Evolutionary conservation across 2,329 filamentous ascomycete genomes (phyloP).

Genomic region (Zarea fungicola): DNA sequence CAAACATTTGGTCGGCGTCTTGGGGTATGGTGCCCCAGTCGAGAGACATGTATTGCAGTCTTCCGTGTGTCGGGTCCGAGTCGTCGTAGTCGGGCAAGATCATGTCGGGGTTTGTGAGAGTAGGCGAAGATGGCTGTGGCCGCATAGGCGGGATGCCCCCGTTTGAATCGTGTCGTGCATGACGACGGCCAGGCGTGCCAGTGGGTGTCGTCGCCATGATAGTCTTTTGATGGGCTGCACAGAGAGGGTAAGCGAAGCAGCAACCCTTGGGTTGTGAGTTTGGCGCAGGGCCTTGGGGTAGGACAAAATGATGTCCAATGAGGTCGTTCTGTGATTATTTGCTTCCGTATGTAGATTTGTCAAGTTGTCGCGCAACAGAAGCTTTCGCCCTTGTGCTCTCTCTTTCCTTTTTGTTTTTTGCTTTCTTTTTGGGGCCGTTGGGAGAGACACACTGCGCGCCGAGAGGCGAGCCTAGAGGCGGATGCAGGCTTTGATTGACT

Average conservation of each 20-base stretch:
- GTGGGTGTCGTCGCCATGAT: slow-evolving; percentile 13
- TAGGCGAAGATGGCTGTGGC: slow-evolving; percentile 66
- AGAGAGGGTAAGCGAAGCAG: background rate
- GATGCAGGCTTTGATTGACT: slow-evolving; percentile 5
- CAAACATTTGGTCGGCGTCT: slow-evolving; percentile 36
- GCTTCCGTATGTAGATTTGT: background rate
- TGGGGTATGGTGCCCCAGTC: slow-evolving; percentile 43
- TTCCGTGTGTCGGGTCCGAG: slow-evolving; percentile 47
- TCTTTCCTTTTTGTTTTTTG: no score
- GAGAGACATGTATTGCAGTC: slow-evolving; percentile 45
- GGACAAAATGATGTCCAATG: background rate
- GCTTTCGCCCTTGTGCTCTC: no score
- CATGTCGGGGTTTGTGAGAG: slow-evolving; percentile 90
- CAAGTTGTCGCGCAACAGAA: no score
- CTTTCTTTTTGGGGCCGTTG: no score
- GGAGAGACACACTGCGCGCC: background rate
- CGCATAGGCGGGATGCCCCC: slow-evolving; percentile 33
- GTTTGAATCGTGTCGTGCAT: slow-evolving; percentile 25
- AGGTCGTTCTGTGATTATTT: background rate
- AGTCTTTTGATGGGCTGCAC: background rate
- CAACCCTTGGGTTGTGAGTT: slow-evolving; percentile 1
- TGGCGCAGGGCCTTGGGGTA: background rate
- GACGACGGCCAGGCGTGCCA: slow-evolving; percentile 21
- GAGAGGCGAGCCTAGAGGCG: background rate
- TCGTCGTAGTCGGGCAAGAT: slow-evolving; percentile 74